These are phyloP conservation scores for Silene coronaria DNA, from an alignment of 179 eudicot genomes.

Conservation along the genomic window DNA sequence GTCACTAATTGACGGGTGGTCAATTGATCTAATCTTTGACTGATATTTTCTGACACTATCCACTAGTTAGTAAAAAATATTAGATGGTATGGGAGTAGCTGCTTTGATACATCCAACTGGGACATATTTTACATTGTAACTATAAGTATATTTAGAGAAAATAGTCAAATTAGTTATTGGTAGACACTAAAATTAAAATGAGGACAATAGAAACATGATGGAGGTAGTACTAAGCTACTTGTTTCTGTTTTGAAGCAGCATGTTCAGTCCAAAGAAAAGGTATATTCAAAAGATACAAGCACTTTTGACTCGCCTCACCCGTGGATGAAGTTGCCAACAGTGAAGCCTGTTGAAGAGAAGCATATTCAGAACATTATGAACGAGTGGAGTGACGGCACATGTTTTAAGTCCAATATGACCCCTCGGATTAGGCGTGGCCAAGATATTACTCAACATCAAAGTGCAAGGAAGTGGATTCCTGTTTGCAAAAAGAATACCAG, in stretches of 20 bases:
- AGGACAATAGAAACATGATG: too few relatives aligned
- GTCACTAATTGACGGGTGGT: too few relatives aligned
- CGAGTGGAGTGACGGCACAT: conserved; percentile 3
- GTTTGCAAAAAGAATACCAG: conserved; percentile 25
- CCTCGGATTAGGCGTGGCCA: conserved; percentile 13
- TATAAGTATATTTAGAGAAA: too few relatives aligned
- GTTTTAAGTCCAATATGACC: conserved; percentile 6
- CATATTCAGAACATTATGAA: background rate
- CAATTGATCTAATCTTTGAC: too few relatives aligned
- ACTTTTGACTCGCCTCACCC: conserved; percentile 15
- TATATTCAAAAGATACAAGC: conserved; percentile 13
- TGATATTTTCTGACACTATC: too few relatives aligned
- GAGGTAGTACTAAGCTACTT: background rate
- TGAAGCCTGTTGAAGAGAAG: conserved; percentile 20
- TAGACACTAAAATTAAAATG: too few relatives aligned
- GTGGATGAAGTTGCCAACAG: conserved; percentile 17
- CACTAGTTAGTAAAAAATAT: too few relatives aligned
- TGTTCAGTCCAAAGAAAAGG: background rate
- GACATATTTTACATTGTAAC: background rate
- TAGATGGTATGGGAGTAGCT: too few relatives aligned
- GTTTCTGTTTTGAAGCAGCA: conserved; percentile 4
- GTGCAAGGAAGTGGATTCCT: conserved; percentile 21
- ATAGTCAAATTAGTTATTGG: too few relatives aligned
- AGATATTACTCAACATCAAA: conserved; percentile 12
- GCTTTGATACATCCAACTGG: too few relatives aligned